Conservation (phyloP, 257 asterid genomes). For the Solanum pimpinellifolium region DNA sequence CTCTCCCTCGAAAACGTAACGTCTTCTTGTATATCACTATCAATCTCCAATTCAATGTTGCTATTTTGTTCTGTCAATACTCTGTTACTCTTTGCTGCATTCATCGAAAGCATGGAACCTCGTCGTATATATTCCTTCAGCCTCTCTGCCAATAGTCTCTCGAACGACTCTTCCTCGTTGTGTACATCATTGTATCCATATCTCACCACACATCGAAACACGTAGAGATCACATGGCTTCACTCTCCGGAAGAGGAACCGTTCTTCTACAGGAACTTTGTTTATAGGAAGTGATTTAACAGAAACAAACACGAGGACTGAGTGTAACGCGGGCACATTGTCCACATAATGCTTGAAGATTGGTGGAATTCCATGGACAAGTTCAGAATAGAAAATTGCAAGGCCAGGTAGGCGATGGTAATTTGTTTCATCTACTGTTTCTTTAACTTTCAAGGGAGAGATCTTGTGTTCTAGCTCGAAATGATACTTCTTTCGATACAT, state of each 20-base stretch:
- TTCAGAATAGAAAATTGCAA: constrained; percentile 50
- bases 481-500: constrained; percentile 32
- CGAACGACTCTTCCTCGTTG: constrained; percentile 27
- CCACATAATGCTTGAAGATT: constrained; percentile 44
- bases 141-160: constrained; percentile 21
- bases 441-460: constrained; percentile 21
- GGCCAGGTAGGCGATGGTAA: constrained; percentile 26
- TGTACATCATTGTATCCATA: constrained; percentile 46
- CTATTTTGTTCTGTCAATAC: neutral
- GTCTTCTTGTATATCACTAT: neutral
- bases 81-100: neutral
- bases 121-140: constrained; percentile 19
- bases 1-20: neutral
- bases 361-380: constrained; percentile 65
- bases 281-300: constrained; percentile 37
- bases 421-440: constrained; percentile 5
- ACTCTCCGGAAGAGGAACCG: constrained; percentile 43
- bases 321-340: constrained; percentile 40
- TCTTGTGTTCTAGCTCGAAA: constrained; percentile 41
- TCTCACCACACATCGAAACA: constrained; percentile 46
- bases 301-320: constrained; percentile 42
- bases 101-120: neutral
- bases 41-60: neutral
- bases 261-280: constrained; percentile 38
- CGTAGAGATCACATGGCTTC: constrained; percentile 21